These are phyloP conservation scores for Camelina hispida DNA, from an alignment of 345 rosid genomes.

Conservation along the genomic window DNA sequence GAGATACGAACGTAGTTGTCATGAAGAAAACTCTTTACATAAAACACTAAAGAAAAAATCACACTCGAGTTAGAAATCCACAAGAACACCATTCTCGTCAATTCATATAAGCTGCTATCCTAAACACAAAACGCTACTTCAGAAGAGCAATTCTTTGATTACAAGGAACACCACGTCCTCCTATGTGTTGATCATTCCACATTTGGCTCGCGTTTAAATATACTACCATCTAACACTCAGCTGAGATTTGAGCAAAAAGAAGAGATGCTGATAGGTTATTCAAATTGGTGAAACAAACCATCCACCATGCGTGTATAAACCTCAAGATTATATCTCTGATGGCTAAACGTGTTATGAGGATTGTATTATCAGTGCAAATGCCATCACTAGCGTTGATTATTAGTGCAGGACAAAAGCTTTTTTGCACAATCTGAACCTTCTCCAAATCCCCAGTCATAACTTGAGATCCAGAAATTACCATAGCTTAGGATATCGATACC, in stretches of 20 bases:
- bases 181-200: conserved; percentile 1
- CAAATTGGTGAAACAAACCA: neutral
- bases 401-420: neutral
- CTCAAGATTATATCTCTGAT: neutral
- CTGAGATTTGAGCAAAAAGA: neutral
- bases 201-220: neutral
- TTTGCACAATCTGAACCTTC: neutral
- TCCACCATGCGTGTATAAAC: neutral
- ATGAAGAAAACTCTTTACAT: neutral
- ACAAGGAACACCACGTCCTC: neutral
- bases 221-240: neutral
- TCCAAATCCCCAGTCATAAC: neutral
- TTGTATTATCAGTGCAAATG: neutral
- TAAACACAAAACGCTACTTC: conserved; percentile 23
- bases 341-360: neutral
- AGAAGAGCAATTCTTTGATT: neutral
- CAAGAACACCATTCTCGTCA: neutral
- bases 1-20: neutral
- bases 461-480: neutral
- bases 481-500: conserved; percentile 2
- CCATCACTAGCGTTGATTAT: neutral
- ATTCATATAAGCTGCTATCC: conserved; percentile 24
- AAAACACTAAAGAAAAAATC: conserved; percentile 8
- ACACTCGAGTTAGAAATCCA: conserved; percentile 11
- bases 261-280: conserved; percentile 6